A percentile compares a stretch with the other conserved stretches of the same genome.
Evolutionary conservation across 495 filamentous ascomycete species (phyloP).

Genomic region (Usnea hakonensis): DNA sequence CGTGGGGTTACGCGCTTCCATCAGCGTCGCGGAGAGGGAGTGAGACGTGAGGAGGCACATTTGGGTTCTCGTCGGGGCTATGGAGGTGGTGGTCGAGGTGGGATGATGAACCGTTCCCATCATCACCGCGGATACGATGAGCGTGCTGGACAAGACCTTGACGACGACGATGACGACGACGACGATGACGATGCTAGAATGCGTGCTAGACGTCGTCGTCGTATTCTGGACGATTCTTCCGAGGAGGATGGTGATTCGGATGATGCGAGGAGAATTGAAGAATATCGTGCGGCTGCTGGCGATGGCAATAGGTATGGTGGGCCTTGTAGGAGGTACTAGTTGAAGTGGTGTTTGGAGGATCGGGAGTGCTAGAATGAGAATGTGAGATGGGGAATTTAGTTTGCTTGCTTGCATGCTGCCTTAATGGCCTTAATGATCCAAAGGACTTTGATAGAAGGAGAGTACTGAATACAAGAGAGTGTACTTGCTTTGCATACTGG

Average conservation of each 20-base stretch:
- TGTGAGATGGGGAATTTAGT: not conserved
- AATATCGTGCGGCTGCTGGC: not conserved
- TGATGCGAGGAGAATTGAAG: too few relatives aligned
- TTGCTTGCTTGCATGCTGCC: not conserved
- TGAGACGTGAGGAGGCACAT: not conserved
- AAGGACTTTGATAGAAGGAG: too few relatives aligned
- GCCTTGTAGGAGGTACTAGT: not conserved
- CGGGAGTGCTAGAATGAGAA: not conserved
- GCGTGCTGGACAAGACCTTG: too few relatives aligned
- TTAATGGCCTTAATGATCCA: not conserved
- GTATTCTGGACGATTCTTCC: too few relatives aligned
- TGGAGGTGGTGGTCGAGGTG: not conserved
- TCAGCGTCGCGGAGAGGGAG: too few relatives aligned
- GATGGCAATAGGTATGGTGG: too few relatives aligned
- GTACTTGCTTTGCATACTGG: too few relatives aligned
- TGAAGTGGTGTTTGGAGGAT: not conserved
- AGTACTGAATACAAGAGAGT: too few relatives aligned
- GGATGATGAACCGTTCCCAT: too few relatives aligned
- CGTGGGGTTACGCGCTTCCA: not conserved
- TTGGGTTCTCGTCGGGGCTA: not conserved
- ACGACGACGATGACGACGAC: not conserved
- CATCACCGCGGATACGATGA: too few relatives aligned
- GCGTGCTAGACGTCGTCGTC: too few relatives aligned
- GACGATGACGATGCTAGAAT: not conserved
- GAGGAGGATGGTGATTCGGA: too few relatives aligned